These are phyloP conservation scores for Trichoderma lentiforme DNA, from an alignment of 2,329 filamentous ascomycete species.

Conservation along the genomic window DNA sequence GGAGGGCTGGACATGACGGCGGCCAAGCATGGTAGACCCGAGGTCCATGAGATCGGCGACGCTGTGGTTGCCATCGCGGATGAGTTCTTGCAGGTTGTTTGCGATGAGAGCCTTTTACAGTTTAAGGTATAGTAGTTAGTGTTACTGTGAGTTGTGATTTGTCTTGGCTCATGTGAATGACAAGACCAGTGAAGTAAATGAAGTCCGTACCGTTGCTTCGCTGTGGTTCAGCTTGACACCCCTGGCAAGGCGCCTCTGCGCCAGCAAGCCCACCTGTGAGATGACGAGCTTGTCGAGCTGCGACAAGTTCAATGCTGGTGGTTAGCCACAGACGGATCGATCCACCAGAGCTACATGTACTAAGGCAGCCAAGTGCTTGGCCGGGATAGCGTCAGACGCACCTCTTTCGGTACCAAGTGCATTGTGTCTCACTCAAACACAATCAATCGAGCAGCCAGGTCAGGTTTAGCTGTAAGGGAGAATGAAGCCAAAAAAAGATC, in stretches of 20 bases:
- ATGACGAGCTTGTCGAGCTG: conserved; percentile 96
- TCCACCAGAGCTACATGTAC: neutral
- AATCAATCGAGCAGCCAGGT: neutral
- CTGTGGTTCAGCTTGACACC: conserved; percentile 87
- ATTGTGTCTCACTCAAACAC: conserved; percentile 28
- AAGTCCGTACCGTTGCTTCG: conserved; percentile 67
- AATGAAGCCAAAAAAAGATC: neutral
- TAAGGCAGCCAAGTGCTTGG: neutral
- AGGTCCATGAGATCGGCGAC: conserved; percentile 92
- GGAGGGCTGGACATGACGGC: conserved; percentile 82
- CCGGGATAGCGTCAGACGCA: conserved; percentile 27
- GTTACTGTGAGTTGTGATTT: neutral
- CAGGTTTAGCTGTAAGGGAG: neutral
- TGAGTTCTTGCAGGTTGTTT: conserved; percentile 89
- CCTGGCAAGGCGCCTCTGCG: conserved; percentile 81
- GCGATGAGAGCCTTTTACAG: conserved; percentile 68
- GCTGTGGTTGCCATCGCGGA: conserved; percentile 90
- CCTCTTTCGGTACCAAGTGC: conserved; percentile 50
- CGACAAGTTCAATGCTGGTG: neutral
- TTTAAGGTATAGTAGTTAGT: neutral
- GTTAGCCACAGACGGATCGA: neutral
- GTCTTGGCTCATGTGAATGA: neutral
- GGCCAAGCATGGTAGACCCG: conserved; percentile 87
- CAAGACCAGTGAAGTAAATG: neutral
- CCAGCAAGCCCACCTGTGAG: conserved; percentile 81